Evolutionary conservation across 2,329 filamentous ascomycete genomes (phyloP).

Genomic region (Aschersonia sp.): DNA sequence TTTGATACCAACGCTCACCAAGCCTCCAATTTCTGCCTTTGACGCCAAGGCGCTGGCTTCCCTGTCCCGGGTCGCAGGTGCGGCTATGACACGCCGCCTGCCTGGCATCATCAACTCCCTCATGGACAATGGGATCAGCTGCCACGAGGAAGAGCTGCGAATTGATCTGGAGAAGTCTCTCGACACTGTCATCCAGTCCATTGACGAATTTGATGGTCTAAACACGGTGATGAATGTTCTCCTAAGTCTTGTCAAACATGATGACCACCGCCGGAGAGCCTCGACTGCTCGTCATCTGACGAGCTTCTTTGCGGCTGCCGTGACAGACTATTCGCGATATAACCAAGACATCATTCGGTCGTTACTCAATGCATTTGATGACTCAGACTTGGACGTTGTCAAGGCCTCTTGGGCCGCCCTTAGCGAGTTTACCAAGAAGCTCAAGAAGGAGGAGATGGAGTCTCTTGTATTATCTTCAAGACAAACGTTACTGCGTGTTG

Average conservation of each 20-base stretch:
- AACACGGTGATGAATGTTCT: conserved; percentile 95
- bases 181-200: conserved; percentile 77
- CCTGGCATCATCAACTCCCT: conserved; percentile 85
- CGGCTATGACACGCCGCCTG: conserved; percentile 79
- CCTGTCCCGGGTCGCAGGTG: conserved; percentile 77
- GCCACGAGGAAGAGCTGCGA: conserved; percentile 58
- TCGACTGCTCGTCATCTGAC: conserved; percentile 67
- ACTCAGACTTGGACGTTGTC: conserved; percentile 69
- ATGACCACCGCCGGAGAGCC: conserved; percentile 75
- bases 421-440: conserved; percentile 71
- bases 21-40: conserved; percentile 82
- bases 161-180: conserved; percentile 68
- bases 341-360: conserved; percentile 90
- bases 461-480: conserved; percentile 74
- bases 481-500: conserved; percentile 75
- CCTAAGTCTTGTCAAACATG: conserved; percentile 75
- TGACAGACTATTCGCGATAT: conserved; percentile 87
- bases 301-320: conserved; percentile 69
- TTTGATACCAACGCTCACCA: conserved; percentile 83
- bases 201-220: conserved; percentile 90
- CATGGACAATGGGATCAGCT: conserved; percentile 79
- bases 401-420: conserved; percentile 83
- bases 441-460: conserved; percentile 98
- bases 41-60: conserved; percentile 91
- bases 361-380: conserved; percentile 83